These are phyloP conservation scores for Dipodascopsis uninucleata DNA, from an alignment of 805 yeast genomes.

Conservation along the genomic window DNA sequence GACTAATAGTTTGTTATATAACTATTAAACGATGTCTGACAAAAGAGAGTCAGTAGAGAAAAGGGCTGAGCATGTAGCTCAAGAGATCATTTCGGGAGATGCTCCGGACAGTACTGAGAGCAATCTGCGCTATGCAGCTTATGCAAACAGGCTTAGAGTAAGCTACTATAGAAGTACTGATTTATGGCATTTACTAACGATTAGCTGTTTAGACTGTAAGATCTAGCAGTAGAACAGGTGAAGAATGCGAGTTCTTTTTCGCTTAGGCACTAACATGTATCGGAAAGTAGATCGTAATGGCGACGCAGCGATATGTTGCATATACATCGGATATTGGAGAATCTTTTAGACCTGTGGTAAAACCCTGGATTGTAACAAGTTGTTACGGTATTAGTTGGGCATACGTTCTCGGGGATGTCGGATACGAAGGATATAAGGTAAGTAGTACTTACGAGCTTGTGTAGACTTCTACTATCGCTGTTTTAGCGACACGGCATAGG, in stretches of 20 bases:
- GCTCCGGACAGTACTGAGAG: slow-evolving; percentile 46
- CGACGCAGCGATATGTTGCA: slow-evolving; percentile 79
- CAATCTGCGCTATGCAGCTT: slow-evolving; percentile 71
- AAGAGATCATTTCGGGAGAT: slow-evolving; percentile 29
- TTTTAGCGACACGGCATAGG: too few relatives aligned
- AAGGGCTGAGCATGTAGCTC: slow-evolving; percentile 18
- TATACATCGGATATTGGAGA: slow-evolving; percentile 86
- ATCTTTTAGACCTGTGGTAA: slow-evolving; percentile 78
- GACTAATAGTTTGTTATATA: too few relatives aligned
- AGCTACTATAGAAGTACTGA: too few relatives aligned
- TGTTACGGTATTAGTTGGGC: slow-evolving; percentile 77
- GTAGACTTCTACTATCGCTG: slow-evolving; percentile 34
- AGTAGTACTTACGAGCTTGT: slow-evolving; percentile 58
- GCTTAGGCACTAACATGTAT: too few relatives aligned
- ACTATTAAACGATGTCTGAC: not conserved
- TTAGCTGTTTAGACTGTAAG: too few relatives aligned
- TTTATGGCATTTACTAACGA: too few relatives aligned
- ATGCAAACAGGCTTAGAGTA: slow-evolving; percentile 64
- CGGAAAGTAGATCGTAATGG: slow-evolving; percentile 48
- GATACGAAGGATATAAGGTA: slow-evolving; percentile 63
- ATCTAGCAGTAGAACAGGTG: too few relatives aligned
- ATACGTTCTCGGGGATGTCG: slow-evolving; percentile 71
- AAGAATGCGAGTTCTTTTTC: too few relatives aligned
- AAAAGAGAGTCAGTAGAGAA: slow-evolving; percentile 13
- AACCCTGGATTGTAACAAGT: slow-evolving; percentile 57